These are phyloP conservation scores for Acanthamoeba quina DNA, from an alignment of 208 protist species.

Conservation along the genomic window DNA sequence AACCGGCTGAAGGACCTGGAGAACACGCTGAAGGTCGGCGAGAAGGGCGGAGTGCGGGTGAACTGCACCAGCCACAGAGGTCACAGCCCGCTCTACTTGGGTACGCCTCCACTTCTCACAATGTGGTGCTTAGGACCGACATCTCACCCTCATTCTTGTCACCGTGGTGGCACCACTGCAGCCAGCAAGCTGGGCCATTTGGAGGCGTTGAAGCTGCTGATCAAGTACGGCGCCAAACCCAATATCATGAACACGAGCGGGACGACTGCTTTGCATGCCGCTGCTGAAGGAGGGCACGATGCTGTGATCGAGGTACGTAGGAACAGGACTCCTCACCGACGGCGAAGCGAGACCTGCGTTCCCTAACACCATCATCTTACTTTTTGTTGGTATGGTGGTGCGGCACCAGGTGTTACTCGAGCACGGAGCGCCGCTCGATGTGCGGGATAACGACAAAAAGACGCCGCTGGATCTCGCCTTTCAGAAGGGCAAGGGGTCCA, in stretches of 20 bases:
- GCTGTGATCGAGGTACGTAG: constrained; percentile 11
- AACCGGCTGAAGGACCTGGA: constrained; percentile 20
- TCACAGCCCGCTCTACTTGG: constrained; percentile 32
- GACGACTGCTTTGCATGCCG: constrained; percentile 27
- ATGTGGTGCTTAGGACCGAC: neutral
- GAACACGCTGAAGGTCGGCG: neutral
- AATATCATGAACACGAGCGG: constrained; percentile 47
- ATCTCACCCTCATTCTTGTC: neutral
- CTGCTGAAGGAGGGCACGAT: constrained; percentile 33
- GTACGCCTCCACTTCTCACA: neutral
- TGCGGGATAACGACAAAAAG: constrained; percentile 10
- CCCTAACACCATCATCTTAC: neutral
- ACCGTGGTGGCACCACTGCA: neutral
- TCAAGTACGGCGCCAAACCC: constrained; percentile 47
- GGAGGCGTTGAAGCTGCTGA: constrained; percentile 48
- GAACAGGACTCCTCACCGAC: neutral
- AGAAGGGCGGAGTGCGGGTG: neutral
- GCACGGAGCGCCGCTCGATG: neutral
- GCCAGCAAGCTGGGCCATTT: constrained; percentile 36
- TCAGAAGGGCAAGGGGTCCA: constrained; percentile 6
- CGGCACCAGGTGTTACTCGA: neutral
- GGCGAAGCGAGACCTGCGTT: no score
- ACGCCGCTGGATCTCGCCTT: constrained; percentile 40
- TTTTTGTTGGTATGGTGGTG: neutral
- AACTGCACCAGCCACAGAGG: constrained; percentile 57